Conservation (phyloP, 805 yeast species). For the Cyberlindnera amylophila region DNA sequence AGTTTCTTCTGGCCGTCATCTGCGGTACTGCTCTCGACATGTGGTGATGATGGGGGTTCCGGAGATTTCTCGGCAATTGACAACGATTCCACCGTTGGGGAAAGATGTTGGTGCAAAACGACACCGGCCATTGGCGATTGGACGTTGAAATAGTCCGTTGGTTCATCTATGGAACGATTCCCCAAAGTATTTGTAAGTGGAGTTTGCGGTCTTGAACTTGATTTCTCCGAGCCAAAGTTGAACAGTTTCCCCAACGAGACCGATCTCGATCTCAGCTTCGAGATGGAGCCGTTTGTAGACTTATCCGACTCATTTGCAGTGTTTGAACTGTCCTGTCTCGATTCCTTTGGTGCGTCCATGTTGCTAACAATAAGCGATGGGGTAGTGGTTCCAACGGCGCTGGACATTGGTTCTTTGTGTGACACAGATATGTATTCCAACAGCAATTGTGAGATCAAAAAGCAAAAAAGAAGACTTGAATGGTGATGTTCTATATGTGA, state of each 20-base stretch:
- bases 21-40: slow-evolving; percentile 1
- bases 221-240: slow-evolving; percentile 31
- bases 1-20: slow-evolving; percentile 16
- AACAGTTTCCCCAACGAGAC: slow-evolving; percentile 39
- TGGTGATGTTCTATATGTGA: too few species aligned
- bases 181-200: not conserved
- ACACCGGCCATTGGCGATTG: slow-evolving; percentile 11
- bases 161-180: not conserved
- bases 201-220: slow-evolving; percentile 11
- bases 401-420: too few species aligned
- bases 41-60: not conserved
- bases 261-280: slow-evolving; percentile 36
- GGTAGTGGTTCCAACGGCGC: slow-evolving; percentile 1
- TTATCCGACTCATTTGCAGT: slow-evolving; percentile 1
- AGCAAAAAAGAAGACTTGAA: too few species aligned
- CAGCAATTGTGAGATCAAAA: too few species aligned
- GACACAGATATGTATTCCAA: too few species aligned
- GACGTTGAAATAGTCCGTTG: slow-evolving; percentile 7
- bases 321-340: slow-evolving; percentile 6
- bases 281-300: slow-evolving; percentile 3
- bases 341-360: slow-evolving; percentile 4
- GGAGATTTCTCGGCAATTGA: not conserved
- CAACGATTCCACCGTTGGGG: slow-evolving; percentile 9
- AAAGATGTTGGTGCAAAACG: slow-evolving; percentile 14
- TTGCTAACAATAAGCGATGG: too few species aligned